Base-by-base conservation (phyloP, 2,329 filamentous ascomycete genomes). In the Fusarium sterilihyphosum region DNA sequence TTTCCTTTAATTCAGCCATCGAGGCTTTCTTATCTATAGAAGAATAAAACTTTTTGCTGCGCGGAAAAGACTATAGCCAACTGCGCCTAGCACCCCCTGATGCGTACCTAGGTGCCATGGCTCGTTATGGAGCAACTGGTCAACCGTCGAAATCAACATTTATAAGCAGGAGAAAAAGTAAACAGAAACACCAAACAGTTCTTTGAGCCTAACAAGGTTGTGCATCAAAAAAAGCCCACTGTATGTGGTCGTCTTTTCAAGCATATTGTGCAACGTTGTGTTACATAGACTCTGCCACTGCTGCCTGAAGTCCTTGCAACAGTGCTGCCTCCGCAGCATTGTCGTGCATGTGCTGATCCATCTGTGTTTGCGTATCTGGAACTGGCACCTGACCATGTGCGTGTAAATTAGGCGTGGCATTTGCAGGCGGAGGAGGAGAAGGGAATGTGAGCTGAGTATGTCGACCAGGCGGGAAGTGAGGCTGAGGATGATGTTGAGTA, bases 301-400 rank as follows among this genome's bases (percentile, higher is more conserved):
- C 82, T 14, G 80, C 81, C 59, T 83, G 82, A 3, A 83, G 77
- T 10, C 81, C 80, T 63, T 83, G 80, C 12, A 83, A 62, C 22
- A 83, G 72, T 29, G 81, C 81, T 26, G 78, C 81, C 61, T 83
- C 82, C 20, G 80, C 80, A 29, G 78, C 81, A 43, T 82, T 81
- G 61, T 82, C 81, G 60, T 83, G 76, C 63, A 77, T 56, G 31
- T 70, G 67, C 33, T 70, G 67, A 14, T 79, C 75, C 57, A 65
- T 59, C 12, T 77, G 62, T 18, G 73, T 73, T 35, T 77, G 62
- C 17, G 74, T 71, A 33, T 53, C 71, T 24, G 77, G 70, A 29
- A 70, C 67, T 26, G 67, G 67, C 22, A 61, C 61, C 18, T 78
- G 77, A n/a, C 71, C 56, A 43, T 76, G 68, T 62, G 80, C 73